phyloP scores from a whole-genome alignment of 352 stramenopile genomes.

The Thalassiosira hispida region DNA sequence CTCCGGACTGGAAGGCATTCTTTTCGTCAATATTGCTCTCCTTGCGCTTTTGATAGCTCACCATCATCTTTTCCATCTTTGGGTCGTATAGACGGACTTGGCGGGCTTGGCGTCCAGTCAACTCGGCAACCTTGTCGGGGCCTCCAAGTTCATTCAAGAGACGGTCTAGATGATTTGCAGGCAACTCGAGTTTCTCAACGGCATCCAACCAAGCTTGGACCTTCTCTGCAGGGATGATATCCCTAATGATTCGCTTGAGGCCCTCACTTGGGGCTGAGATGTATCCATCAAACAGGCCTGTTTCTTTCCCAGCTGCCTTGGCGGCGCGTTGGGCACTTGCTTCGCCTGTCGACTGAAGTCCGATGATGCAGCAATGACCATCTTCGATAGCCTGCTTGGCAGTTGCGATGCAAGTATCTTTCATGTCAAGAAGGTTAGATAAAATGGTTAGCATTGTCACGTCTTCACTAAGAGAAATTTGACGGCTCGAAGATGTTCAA shows the following conservation, averaged over 20 bases:
- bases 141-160: constrained; percentile 84
- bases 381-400: constrained; percentile 63
- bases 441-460: background rate
- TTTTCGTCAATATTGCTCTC: constrained; percentile 77
- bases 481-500: background rate
- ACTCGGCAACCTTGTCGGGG: constrained; percentile 75
- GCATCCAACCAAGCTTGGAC: constrained; percentile 50
- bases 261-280: constrained; percentile 52
- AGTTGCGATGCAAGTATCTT: constrained; percentile 39
- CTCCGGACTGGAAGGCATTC: constrained; percentile 81
- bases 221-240: constrained; percentile 45
- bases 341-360: constrained; percentile 83
- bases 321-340: constrained; percentile 55
- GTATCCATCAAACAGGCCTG: constrained; percentile 36
- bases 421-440: too few relatives aligned
- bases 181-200: constrained; percentile 51
- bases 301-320: constrained; percentile 27
- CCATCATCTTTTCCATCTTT: constrained; percentile 29
- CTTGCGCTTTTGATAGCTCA: constrained; percentile 57
- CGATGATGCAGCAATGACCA: constrained; percentile 80
- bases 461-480: background rate
- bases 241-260: constrained; percentile 26
- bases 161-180: constrained; percentile 63
- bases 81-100: constrained; percentile 41
- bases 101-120: constrained; percentile 75